phyloP scores from a whole-genome alignment of 2,329 filamentous ascomycete species.

The Chaetomium sp. region DNA sequence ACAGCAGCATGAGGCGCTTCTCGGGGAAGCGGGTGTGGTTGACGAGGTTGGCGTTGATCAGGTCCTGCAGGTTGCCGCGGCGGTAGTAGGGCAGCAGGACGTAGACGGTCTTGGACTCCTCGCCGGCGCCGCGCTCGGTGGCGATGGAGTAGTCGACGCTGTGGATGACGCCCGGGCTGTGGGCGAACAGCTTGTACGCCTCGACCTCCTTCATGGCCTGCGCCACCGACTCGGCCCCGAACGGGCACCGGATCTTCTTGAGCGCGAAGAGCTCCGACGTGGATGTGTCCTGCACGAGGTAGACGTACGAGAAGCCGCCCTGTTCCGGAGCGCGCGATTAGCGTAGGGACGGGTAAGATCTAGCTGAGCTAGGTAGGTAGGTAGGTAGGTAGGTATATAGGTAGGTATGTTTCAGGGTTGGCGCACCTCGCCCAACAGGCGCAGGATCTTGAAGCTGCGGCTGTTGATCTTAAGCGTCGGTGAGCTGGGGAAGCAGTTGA shows the following conservation, averaged over 20 bases:
- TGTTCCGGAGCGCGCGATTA: constrained; percentile 39
- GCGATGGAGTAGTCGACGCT: constrained; percentile 81
- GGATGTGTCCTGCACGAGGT: constrained; percentile 90
- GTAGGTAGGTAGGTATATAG: neutral
- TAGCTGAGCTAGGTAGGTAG: neutral
- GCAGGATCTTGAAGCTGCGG: constrained; percentile 92
- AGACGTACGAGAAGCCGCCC: constrained; percentile 98
- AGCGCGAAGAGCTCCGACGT: constrained; percentile 86
- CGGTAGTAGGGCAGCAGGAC: constrained; percentile 95
- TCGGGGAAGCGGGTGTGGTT: constrained; percentile 92
- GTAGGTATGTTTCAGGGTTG: neutral
- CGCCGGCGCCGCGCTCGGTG: constrained; percentile 63
- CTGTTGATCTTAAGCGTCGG: constrained; percentile 94
- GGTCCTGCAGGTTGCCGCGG: constrained; percentile 92
- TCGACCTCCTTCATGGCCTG: constrained; percentile 97
- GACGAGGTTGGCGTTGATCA: constrained; percentile 97
- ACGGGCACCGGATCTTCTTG: constrained; percentile 98
- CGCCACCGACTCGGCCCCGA: constrained; percentile 92
- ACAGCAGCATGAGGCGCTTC: constrained; percentile 81
- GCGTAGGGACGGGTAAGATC: neutral
- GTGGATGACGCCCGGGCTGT: constrained; percentile 83
- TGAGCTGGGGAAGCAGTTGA: constrained; percentile 93
- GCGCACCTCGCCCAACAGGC: constrained; percentile 84
- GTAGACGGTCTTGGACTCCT: constrained; percentile 88
- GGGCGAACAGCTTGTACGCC: constrained; percentile 87